Evolutionary conservation across 1,284 basidiomycete genomes (phyloP).

Genomic region (Pseudozyma flocculosa): DNA sequence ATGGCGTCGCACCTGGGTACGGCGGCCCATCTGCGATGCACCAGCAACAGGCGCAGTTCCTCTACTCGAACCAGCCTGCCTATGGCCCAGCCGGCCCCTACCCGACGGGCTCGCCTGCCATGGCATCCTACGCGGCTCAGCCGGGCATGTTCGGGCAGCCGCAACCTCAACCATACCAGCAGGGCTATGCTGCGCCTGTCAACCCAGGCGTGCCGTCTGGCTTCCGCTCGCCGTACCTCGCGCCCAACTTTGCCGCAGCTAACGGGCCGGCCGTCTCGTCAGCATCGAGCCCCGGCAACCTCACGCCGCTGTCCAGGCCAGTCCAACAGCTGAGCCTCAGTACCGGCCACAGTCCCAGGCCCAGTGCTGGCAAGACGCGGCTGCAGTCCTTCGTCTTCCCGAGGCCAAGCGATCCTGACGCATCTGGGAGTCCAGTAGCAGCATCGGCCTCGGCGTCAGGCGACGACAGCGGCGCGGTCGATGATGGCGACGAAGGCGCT

Average conservation of each 20-base stretch:
- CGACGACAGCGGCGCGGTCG: no score
- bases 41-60: constrained; percentile 3
- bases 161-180: constrained; percentile 13
- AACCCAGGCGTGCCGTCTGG: not conserved
- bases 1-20: no score
- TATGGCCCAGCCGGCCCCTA: no score
- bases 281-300: not conserved
- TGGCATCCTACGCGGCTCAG: no score
- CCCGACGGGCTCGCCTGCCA: no score
- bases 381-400: constrained; percentile 14
- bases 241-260: not conserved
- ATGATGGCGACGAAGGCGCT: no score
- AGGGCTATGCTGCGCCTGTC: not conserved
- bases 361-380: constrained; percentile 8
- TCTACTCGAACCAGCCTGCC: constrained; percentile 3
- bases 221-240: not conserved
- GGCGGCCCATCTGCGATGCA: no score
- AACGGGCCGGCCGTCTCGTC: not conserved
- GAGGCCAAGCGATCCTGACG: not conserved
- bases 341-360: constrained; percentile 12
- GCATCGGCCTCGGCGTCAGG: no score
- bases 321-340: not conserved
- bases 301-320: not conserved
- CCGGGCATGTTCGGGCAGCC: constrained; percentile 3
- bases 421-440: no score